These are phyloP conservation scores for Williopsis jadinii DNA, from an alignment of 1,139 yeast genomes.

Conservation along the genomic window DNA sequence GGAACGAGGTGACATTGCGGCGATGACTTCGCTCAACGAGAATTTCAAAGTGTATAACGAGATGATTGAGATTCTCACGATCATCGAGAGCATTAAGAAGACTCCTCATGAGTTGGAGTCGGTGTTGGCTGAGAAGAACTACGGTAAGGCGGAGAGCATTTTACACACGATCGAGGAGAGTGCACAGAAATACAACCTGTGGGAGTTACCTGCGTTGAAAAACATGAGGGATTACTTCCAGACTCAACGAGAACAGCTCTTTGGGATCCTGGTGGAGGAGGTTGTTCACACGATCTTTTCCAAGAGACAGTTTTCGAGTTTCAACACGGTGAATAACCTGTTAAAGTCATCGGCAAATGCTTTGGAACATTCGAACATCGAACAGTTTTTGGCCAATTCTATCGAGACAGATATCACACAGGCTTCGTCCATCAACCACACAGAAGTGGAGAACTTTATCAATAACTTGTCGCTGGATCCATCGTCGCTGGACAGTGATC, in stretches of 20 bases:
- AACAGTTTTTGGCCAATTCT: constrained; percentile 47
- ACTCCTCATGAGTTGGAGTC: constrained; percentile 62
- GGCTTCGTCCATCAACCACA: constrained; percentile 33
- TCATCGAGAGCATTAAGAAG: constrained; percentile 54
- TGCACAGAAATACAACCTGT: constrained; percentile 54
- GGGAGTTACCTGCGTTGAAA: constrained; percentile 55
- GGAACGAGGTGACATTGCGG: not conserved
- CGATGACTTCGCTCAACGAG: constrained; percentile 34
- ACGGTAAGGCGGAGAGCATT: constrained; percentile 59
- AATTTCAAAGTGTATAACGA: constrained; percentile 58
- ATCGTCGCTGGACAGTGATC: constrained; percentile 2
- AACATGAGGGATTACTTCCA: constrained; percentile 53
- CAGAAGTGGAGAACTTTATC: constrained; percentile 39
- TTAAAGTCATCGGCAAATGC: constrained; percentile 7
- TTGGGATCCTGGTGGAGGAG: constrained; percentile 72
- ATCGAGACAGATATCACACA: constrained; percentile 53
- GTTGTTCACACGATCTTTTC: constrained; percentile 66
- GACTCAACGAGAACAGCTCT: constrained; percentile 56
- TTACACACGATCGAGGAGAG: constrained; percentile 48
- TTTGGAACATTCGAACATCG: constrained; percentile 38
- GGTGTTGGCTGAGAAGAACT: constrained; percentile 58
- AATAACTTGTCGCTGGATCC: constrained; percentile 6
- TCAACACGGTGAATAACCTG: constrained; percentile 10
- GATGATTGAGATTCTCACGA: constrained; percentile 62
- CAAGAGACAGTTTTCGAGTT: constrained; percentile 29